Evolutionary conservation across 2,329 filamentous ascomycete species (phyloP).

Genomic region (Pestalotiopsis sp.): DNA sequence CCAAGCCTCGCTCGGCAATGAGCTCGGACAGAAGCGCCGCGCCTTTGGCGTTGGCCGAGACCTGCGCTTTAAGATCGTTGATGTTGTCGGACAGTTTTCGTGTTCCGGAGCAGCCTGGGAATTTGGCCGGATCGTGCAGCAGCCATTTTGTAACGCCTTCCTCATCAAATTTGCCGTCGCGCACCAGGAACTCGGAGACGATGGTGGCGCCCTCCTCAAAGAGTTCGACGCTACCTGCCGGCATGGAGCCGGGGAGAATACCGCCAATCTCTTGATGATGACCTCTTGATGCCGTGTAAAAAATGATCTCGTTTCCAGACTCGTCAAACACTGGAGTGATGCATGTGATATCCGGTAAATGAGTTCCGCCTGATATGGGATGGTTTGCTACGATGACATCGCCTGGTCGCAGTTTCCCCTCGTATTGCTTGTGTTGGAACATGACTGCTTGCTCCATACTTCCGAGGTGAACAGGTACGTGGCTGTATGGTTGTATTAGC

Average conservation of each 20-base stretch:
- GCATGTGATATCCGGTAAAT: conserved; percentile 24
- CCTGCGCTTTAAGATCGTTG: conserved; percentile 43
- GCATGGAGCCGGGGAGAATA: conserved; percentile 44
- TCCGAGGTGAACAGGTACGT: conserved; percentile 76
- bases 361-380: conserved; percentile 24
- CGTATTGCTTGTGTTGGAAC: conserved; percentile 69
- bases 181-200: conserved; percentile 36
- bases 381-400: conserved; percentile 25
- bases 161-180: conserved; percentile 35
- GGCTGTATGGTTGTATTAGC: conserved; percentile 27
- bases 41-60: conserved; percentile 42
- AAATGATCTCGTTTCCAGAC: conserved; percentile 6
- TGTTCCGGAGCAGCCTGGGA: conserved; percentile 35
- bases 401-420: conserved; percentile 55
- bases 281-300: conserved; percentile 14
- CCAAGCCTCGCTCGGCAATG: conserved; percentile 33
- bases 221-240: conserved; percentile 37
- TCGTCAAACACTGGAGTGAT: conserved; percentile 12
- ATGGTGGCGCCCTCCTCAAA: conserved; percentile 45
- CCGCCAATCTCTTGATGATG: conserved; percentile 38
- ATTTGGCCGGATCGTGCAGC: conserved; percentile 31
- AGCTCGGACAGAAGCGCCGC: conserved; percentile 30
- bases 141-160: conserved; percentile 26
- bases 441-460: conserved; percentile 76
- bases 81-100: conserved; percentile 42